Evolutionary conservation across 2,329 filamentous ascomycete genomes (phyloP).

Genomic region (Ophiostoma tasmaniense): DNA sequence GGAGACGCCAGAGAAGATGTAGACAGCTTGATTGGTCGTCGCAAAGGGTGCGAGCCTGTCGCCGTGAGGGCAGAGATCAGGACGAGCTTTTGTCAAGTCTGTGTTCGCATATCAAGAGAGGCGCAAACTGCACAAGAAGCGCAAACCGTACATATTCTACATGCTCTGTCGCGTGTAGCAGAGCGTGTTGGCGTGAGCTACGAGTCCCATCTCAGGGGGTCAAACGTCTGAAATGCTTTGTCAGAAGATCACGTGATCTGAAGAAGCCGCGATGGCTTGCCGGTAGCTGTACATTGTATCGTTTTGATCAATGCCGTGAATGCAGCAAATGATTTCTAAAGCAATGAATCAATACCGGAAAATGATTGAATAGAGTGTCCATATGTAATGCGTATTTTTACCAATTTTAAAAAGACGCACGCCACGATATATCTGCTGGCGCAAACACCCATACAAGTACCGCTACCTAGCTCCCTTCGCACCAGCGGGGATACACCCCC

Average conservation of each 20-base stretch:
- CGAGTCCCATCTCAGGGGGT: neutral
- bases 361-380: neutral
- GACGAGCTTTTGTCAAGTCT: neutral
- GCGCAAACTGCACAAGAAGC: neutral
- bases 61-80: neutral
- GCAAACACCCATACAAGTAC: neutral
- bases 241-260: neutral
- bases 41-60: neutral
- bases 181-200: neutral
- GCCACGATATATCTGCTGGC: neutral
- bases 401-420: neutral
- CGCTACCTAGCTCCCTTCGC: neutral
- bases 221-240: neutral
- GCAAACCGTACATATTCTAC: neutral
- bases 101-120: neutral
- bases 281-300: neutral
- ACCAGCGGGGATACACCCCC: slow-evolving; percentile 9
- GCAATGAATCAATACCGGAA: neutral
- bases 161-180: neutral
- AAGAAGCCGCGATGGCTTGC: neutral
- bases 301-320: neutral
- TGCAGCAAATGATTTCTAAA: no score
- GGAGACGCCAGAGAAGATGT: neutral
- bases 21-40: neutral
- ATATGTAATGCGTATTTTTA: neutral